Evolutionary conservation across 1,139 yeast genomes (phyloP).

Genomic region (Suhomyces wounanorum): DNA sequence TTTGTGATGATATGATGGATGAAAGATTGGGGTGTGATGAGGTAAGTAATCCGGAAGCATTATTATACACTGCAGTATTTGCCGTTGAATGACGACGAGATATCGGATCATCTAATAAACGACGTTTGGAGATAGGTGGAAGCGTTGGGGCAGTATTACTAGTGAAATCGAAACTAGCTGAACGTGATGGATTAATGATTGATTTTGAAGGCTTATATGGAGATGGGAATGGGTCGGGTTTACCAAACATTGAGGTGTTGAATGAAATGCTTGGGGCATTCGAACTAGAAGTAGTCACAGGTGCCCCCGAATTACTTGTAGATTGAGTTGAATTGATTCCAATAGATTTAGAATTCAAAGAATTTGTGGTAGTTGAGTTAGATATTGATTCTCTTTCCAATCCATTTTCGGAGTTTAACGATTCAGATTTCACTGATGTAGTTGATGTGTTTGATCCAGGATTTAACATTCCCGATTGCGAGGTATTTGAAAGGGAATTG

Average conservation of each 20-base stretch:
- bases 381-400: background rate
- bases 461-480: background rate
- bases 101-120: slow-evolving; percentile 21
- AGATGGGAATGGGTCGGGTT: slow-evolving; percentile 12
- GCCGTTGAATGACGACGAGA: slow-evolving; percentile 21
- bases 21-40: slow-evolving; percentile 19
- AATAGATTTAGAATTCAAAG: slow-evolving; percentile 8
- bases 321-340: background rate
- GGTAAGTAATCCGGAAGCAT: slow-evolving; percentile 9
- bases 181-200: slow-evolving; percentile 21
- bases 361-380: background rate
- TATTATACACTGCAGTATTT: slow-evolving; percentile 13
- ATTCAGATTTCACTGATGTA: background rate
- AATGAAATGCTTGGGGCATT: slow-evolving; percentile 26
- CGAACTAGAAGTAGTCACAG: background rate
- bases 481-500: background rate
- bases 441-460: background rate
- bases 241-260: slow-evolving; percentile 44
- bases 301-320: background rate
- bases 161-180: slow-evolving; percentile 38
- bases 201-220: slow-evolving; percentile 12
- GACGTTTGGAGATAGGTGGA: slow-evolving; percentile 20
- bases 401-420: background rate
- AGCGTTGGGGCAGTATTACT: slow-evolving; percentile 10
- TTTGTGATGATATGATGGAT: slow-evolving; percentile 8